phyloP scores from a whole-genome alignment of 2,329 filamentous ascomycete species.

The Gaeumannomyces tritici region DNA sequence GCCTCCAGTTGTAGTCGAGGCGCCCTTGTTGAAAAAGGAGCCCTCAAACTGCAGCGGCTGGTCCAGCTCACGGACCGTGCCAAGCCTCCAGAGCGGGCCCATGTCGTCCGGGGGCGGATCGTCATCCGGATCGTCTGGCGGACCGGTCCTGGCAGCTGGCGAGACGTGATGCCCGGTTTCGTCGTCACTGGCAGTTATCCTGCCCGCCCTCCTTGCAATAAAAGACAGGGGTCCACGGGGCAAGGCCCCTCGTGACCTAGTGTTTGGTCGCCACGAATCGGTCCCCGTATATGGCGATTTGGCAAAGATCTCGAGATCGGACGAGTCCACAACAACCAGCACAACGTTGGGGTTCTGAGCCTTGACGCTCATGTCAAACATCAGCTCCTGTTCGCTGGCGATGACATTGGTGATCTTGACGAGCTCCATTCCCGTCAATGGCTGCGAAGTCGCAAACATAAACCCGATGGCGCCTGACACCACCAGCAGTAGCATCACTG shows the following conservation, averaged over 20 bases:
- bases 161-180: neutral
- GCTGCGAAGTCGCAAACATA: slow-evolving; percentile 84
- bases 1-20: slow-evolving; percentile 68
- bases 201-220: neutral
- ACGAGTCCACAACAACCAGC: slow-evolving; percentile 72
- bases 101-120: slow-evolving; percentile 58
- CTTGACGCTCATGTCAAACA: slow-evolving; percentile 81
- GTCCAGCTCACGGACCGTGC: slow-evolving; percentile 77
- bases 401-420: slow-evolving; percentile 80
- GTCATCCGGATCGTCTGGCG: slow-evolving; percentile 22
- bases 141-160: neutral
- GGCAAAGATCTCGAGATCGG: slow-evolving; percentile 89
- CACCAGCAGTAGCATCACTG: slow-evolving; percentile 69
- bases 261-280: slow-evolving; percentile 28
- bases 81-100: slow-evolving; percentile 82
- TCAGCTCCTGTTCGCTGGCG: slow-evolving; percentile 87
- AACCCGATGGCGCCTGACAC: slow-evolving; percentile 81
- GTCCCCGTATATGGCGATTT: slow-evolving; percentile 83
- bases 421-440: slow-evolving; percentile 69
- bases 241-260: too few species aligned
- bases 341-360: slow-evolving; percentile 92
- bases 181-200: neutral
- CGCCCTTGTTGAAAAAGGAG: slow-evolving; percentile 69
- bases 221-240: neutral
- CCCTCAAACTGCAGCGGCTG: slow-evolving; percentile 83